Evolutionary conservation across 257 asterid genomes (phyloP), one percentile per base, ranked within the genome.

Genomic region (Solanum pennellii): DNA sequence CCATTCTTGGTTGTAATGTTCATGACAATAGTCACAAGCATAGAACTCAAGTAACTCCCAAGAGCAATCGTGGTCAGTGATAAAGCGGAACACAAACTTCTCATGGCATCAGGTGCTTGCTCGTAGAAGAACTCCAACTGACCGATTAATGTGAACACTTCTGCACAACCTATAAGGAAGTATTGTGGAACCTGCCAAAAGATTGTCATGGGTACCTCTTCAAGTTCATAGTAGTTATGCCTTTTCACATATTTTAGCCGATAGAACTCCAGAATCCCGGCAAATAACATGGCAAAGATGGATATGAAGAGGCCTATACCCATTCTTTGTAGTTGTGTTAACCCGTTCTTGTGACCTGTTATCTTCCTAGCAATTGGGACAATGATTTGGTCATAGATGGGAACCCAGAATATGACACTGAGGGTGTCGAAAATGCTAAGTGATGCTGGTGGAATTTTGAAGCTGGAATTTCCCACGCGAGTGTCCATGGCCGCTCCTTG

Each of bases 111-210:
- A 0, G 98, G 98, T 1, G 98, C 98, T 87, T 95, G 96, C 75
- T 94, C 96, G 13, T 94, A 95, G 91, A 95, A 95, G 84, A 95
- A 95, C 91, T 95, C 98, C 49, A 95, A 79, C 73, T 94, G 97
- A 52, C 98, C 97, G 0, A 93, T 90, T 47, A 93, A 93, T 85
- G 92, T 92, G 92, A 95, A 94, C 86, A 95, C 98, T 82, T 95
- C 96, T 1, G 98, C 98, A 37, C 94, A 95, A 15, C 96, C 97
- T 72, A 93, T 91, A 29, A 95, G 88, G 90, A 94, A 95, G 65
- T 94, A 95, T 60, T 95, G 96, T 2, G 94, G 96, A 29, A 95
- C 96, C 88, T 94, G 94, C 98, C 96, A 93, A 88, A 95, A 95
- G 62, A 95, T 92, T 1, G 96, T 92, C 83, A 95, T 93, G 47